Base-by-base conservation (phyloP, 148 eudicot species). In the Vaccinium vitisidaea region DNA sequence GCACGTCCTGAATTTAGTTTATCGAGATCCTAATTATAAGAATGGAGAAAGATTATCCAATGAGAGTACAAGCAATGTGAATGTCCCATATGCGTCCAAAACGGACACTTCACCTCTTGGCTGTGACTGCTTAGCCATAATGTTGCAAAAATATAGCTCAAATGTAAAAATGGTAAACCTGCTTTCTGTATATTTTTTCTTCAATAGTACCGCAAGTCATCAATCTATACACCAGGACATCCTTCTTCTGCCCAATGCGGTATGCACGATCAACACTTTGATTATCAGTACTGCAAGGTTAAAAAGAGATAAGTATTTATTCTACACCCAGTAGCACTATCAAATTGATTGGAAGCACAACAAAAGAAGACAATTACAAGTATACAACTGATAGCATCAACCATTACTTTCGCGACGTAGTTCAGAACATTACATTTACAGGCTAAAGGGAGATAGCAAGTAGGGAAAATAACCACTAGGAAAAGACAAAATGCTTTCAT, bases 221-320 rank as follows among this genome's bases (percentile, higher is more conserved):
- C 91, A 97, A 90, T 86, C 99, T 90, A 85, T 97, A 97, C 13
- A 97, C 99, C 30, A 97, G 50, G 30, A 97, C 99, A 89, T 97
- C 98, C 88, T 97, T 97, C 88, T 87, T 92, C 84, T 97, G 99
- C 77, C 99, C 99, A 87, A 97, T 97, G 30, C 99, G 90, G 84
- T 97, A 97, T 65, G 98, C 99, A 86, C 99, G 96, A 81, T 97
- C 99, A 54, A 97, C 99, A 89, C 99, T 97, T 90, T 97, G 99
- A 87, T 87, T 95, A 83, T 97, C 99, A 32, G 95, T 95, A 88
- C 99, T 97, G 94, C 88, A 89, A 82, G 59, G 65, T 67, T 73
- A 46, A 48, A 18, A 76, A 39, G 30, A 63, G 55, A 21, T 32
- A 50, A 86, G 11, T 30, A 36, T 49, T 27, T 56, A 43, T 48